Conservation (phyloP, 208 protist species). For the Crithidia sp. region DNA sequence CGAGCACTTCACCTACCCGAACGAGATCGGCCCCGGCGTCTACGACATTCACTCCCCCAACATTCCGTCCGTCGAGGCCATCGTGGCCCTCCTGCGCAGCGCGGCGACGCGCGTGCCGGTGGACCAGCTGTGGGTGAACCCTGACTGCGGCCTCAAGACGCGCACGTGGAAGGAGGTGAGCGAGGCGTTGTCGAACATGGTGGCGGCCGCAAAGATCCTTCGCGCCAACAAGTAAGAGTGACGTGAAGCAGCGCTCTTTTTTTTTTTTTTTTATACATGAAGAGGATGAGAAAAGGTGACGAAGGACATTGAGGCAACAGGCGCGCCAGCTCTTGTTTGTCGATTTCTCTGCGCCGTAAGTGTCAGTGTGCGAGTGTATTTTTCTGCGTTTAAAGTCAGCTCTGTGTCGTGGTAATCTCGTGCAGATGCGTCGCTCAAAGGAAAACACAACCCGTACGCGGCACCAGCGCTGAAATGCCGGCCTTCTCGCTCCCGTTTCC, state of each 20-base stretch:
- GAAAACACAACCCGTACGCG: background rate
- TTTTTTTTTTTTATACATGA: background rate
- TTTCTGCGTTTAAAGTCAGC: background rate
- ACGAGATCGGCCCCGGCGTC: constrained; percentile 88
- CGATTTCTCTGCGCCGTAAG: background rate
- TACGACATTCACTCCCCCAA: constrained; percentile 92
- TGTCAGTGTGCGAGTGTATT: background rate
- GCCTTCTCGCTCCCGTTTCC: background rate
- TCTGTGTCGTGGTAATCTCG: background rate
- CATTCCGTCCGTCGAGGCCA: constrained; percentile 74
- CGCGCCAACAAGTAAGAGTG: constrained; percentile 34
- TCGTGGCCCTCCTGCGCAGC: constrained; percentile 67
- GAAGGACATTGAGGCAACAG: background rate
- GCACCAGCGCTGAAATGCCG: background rate
- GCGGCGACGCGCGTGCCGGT: constrained; percentile 49
- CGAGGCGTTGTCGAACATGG: constrained; percentile 56
- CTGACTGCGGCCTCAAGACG: constrained; percentile 92
- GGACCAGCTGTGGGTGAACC: constrained; percentile 82
- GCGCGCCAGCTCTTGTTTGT: background rate
- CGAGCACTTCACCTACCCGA: constrained; percentile 67
- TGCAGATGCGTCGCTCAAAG: background rate
- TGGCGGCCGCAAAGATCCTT: constrained; percentile 47
- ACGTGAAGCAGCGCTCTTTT: background rate
- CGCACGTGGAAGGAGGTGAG: constrained; percentile 52
- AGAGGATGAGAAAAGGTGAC: background rate